Base-by-base conservation (phyloP, 768 basidiomycete species). In the Gyrodon lividus region DNA sequence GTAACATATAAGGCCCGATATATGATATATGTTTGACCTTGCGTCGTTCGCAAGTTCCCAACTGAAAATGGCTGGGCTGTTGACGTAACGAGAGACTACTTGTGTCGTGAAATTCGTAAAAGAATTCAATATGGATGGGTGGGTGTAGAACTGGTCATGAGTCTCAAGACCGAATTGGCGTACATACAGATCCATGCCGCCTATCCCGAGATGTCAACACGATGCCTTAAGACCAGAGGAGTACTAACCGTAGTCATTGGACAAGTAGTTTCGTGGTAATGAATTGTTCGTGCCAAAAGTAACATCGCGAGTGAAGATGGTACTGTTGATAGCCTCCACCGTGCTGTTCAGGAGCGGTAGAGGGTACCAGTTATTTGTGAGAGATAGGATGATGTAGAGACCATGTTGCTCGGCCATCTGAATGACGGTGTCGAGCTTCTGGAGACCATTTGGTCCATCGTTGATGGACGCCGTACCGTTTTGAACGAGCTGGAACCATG, bases 41-140 rank as follows among this genome's bases (percentile, higher is more conserved):
- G 84, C 74, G 58, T 87, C 85, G 61, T 87, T 87, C 17, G 82
- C 85, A 56, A 84, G 56, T 61, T 87, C 84, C 80, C 81, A 83
- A 47, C 34, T 59, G 53, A 86, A 74, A 47, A 86, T 60, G n/a
- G 74, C 67, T 3, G 84, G 66, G 46, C 73, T 75, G 44, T 82
- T 74, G 14, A 70, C 70, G 56, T 85, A 85, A 45, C 84, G 81
- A 16, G 74, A 68, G 9, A 82, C 80, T 19, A 87, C 60, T 34
- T 77, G 72, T 8, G 69, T 70, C 6, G 81, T 80, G 51, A 81
- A 86, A 54, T 86, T 81, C 70, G 74, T 70, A 66, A 84, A 87
- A 6, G 76, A 65, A 3, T 69, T 57, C 34, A 82, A 68, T 26
- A 85, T 66, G 12, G 70, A 74, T 40, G 73, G 62, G 52, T 84